Conservation (phyloP, 2,329 filamentous ascomycete species). For the Microdochium paspali region DNA sequence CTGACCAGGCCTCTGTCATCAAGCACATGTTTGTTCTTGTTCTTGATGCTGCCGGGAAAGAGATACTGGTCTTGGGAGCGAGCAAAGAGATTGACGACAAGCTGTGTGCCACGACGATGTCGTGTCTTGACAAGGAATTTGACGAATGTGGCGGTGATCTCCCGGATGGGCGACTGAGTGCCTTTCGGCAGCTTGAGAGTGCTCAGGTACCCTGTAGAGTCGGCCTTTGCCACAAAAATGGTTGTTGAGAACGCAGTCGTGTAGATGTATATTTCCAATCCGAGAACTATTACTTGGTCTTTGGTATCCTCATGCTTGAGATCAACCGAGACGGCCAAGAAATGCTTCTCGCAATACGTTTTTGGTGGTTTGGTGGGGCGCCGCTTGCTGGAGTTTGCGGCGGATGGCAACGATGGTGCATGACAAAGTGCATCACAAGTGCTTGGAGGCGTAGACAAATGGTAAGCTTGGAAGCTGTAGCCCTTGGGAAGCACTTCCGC, state of each 20-base stretch:
- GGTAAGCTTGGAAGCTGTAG: conserved; percentile 61
- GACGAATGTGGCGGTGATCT: conserved; percentile 67
- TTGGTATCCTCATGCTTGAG: conserved; percentile 6
- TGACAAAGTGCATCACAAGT: conserved; percentile 69
- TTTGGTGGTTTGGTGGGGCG: conserved; percentile 18
- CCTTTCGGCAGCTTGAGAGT: conserved; percentile 53
- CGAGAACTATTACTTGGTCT: conserved; percentile 61
- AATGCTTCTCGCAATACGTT: conserved; percentile 85
- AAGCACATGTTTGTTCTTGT: conserved; percentile 77
- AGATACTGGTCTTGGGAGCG: conserved; percentile 88
- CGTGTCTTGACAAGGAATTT: conserved; percentile 61
- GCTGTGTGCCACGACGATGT: conserved; percentile 53
- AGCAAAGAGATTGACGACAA: conserved; percentile 84
- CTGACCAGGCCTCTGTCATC: conserved; percentile 83
- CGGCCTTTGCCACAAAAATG: conserved; percentile 92
- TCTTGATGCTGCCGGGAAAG: conserved; percentile 85
- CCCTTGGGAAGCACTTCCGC: conserved; percentile 43
- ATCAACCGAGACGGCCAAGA: conserved; percentile 43
- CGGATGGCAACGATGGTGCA: conserved; percentile 50
- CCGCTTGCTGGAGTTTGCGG: not conserved
- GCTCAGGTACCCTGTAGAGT: conserved; percentile 83
- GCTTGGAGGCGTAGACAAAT: conserved; percentile 78
- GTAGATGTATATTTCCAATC: conserved; percentile 82
- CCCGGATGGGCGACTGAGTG: conserved; percentile 63
- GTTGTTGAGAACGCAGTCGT: conserved; percentile 72